Evolutionary conservation across 805 yeast species (phyloP).

Genomic region (Candida krabiensis): DNA sequence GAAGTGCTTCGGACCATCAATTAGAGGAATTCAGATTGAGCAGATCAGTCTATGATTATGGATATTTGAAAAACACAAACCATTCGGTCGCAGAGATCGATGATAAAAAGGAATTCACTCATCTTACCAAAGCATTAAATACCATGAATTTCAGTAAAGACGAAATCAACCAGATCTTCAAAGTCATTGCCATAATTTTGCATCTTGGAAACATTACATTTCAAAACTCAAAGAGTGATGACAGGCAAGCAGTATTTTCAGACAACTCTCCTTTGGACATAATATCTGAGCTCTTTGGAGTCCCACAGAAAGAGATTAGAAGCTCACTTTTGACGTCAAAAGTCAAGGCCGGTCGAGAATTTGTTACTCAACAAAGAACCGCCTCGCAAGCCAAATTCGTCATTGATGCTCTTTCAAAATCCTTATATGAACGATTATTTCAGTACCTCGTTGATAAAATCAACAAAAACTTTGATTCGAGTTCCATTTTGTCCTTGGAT

Average conservation of each 20-base stretch:
- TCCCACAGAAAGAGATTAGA: constrained; percentile 47
- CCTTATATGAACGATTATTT: constrained; percentile 82
- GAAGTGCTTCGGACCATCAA: constrained; percentile 58
- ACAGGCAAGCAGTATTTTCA: constrained; percentile 74
- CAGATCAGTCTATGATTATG: constrained; percentile 42
- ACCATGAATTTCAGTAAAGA: constrained; percentile 65
- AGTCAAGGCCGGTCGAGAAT: constrained; percentile 89
- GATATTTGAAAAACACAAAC: constrained; percentile 58
- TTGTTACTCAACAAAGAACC: constrained; percentile 74
- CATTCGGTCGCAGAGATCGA: constrained; percentile 68
- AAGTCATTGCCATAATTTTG: constrained; percentile 70
- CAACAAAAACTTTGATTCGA: constrained; percentile 55
- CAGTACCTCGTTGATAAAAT: constrained; percentile 73
- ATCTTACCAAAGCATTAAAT: constrained; percentile 64
- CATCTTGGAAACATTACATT: constrained; percentile 86
- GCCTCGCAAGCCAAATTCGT: constrained; percentile 78
- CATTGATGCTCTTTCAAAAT: constrained; percentile 84
- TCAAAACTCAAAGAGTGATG: constrained; percentile 48
- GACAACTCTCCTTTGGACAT: constrained; percentile 49
- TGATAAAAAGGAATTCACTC: constrained; percentile 67
- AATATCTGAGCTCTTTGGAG: constrained; percentile 65
- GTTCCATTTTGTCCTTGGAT: constrained; percentile 24
- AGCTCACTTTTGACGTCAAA: constrained; percentile 71
- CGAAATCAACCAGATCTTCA: constrained; percentile 60
- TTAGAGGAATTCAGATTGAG: constrained; percentile 47